These are phyloP conservation scores for Didymosphaeria variabile DNA, from an alignment of 2,329 filamentous ascomycete genomes.

Conservation along the genomic window DNA sequence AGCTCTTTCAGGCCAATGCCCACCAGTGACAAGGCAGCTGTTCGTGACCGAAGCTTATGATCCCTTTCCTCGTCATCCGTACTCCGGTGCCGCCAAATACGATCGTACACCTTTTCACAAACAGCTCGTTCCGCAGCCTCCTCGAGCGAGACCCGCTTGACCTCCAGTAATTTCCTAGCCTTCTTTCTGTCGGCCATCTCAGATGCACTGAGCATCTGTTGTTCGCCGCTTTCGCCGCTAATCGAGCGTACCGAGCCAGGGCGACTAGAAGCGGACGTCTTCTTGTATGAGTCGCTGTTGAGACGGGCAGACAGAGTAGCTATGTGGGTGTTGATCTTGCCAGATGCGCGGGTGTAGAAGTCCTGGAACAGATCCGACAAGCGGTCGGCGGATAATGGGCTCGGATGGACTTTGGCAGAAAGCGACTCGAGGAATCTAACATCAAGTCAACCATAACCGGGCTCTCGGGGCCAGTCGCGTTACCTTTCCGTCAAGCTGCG, in stretches of 20 bases:
- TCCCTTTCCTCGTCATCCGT: constrained; percentile 95
- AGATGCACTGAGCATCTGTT: constrained; percentile 89
- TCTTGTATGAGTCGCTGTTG: constrained; percentile 67
- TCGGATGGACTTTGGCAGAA: constrained; percentile 83
- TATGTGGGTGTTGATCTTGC: constrained; percentile 87
- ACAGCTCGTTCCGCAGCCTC: constrained; percentile 89
- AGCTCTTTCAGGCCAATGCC: constrained; percentile 89
- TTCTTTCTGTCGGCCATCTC: constrained; percentile 84
- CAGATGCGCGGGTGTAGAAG: constrained; percentile 83
- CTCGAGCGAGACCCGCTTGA: constrained; percentile 79
- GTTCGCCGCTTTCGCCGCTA: constrained; percentile 58
- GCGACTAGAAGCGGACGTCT: constrained; percentile 54
- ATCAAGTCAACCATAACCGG: constrained; percentile 5
- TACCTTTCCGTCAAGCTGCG: constrained; percentile 89
- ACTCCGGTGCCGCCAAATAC: constrained; percentile 89
- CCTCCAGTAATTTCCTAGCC: constrained; percentile 78
- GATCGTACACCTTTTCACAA: constrained; percentile 82
- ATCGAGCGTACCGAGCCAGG: constrained; percentile 49
- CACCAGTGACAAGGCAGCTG: constrained; percentile 87
- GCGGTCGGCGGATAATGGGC: constrained; percentile 82
- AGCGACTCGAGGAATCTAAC: constrained; percentile 88
- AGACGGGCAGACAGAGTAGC: constrained; percentile 78
- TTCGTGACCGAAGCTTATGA: constrained; percentile 92
- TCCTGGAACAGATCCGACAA: constrained; percentile 91
- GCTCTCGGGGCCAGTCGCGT: not conserved